These are phyloP conservation scores for Cicer pinnatifidum DNA, from an alignment of 306 rosid species.

Conservation along the genomic window DNA sequence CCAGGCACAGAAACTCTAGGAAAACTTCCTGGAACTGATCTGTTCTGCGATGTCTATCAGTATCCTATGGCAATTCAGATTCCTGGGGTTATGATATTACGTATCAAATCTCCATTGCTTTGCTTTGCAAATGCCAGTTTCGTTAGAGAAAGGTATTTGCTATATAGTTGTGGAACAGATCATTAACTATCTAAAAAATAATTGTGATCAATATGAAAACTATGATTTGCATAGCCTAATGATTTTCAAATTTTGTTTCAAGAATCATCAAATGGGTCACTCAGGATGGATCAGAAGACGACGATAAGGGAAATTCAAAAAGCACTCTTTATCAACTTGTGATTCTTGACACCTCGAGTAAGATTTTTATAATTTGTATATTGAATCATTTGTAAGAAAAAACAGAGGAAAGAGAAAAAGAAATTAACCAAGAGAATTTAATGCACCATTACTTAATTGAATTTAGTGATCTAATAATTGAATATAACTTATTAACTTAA, in stretches of 20 bases:
- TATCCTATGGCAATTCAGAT: slow-evolving; percentile 80
- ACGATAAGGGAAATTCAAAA: slow-evolving; percentile 49
- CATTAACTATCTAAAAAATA: not conserved
- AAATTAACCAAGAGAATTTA: not conserved
- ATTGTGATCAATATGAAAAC: not conserved
- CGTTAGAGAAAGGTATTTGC: slow-evolving; percentile 68
- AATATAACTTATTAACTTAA: no score
- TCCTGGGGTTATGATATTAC: slow-evolving; percentile 65
- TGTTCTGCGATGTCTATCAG: slow-evolving; percentile 64
- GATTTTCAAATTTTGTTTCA: slow-evolving; percentile 22
- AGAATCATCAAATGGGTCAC: slow-evolving; percentile 63
- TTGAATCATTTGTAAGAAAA: not conserved
- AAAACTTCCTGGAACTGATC: slow-evolving; percentile 74
- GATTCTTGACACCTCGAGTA: slow-evolving; percentile 76
- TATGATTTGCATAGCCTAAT: no score
- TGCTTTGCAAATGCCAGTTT: slow-evolving; percentile 90
- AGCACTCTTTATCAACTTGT: slow-evolving; percentile 47
- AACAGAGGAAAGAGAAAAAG: not conserved
- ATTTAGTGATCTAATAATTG: no score
- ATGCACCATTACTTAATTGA: no score
- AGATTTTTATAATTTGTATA: slow-evolving; percentile 34
- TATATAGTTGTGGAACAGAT: not conserved
- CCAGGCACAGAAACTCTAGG: slow-evolving; percentile 82
- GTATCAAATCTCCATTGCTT: slow-evolving; percentile 71
- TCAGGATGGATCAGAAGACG: slow-evolving; percentile 49